Percentiles rank a stretch among this genome's conserved stretches.
phyloP scores from a whole-genome alignment of 2,329 filamentous ascomycete genomes.

The Chalaropsis ovoidea region DNA sequence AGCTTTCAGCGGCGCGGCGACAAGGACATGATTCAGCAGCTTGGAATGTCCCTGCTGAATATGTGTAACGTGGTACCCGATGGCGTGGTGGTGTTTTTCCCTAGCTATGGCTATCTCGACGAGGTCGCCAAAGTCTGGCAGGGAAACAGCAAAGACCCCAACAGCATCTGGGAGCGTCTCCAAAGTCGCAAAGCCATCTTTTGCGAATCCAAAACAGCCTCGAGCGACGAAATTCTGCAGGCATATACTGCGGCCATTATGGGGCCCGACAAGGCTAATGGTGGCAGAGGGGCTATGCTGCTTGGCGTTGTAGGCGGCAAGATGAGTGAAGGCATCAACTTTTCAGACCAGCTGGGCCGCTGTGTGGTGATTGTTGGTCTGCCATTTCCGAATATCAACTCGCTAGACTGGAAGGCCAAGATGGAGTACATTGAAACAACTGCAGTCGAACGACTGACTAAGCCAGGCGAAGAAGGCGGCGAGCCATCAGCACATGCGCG shows the following conservation, averaged over 20 bases:
- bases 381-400: conserved; percentile 83
- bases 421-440: conserved; percentile 68
- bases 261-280: conserved; percentile 30
- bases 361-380: conserved; percentile 86
- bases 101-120: conserved; percentile 84
- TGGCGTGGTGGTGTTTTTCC: conserved; percentile 89
- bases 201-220: conserved; percentile 44
- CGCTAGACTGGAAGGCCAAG: conserved; percentile 86
- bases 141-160: conserved; percentile 30
- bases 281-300: conserved; percentile 58
- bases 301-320: conserved; percentile 89
- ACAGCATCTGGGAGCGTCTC: conserved; percentile 50
- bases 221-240: conserved; percentile 59
- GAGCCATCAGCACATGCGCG: not conserved
- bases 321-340: conserved; percentile 96
- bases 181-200: conserved; percentile 53
- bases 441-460: conserved; percentile 24
- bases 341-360: conserved; percentile 79
- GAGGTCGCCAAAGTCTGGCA: conserved; percentile 59
- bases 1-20: conserved; percentile 69
- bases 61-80: conserved; percentile 69
- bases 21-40: conserved; percentile 57
- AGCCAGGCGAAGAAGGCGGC: not conserved
- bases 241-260: conserved; percentile 62
- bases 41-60: conserved; percentile 63